Evolutionary conservation across 192 early-diverging fungal species (phyloP), one percentile per base, ranked within the genome.

Genomic region (Hyaloraphidium curvatum): DNA sequence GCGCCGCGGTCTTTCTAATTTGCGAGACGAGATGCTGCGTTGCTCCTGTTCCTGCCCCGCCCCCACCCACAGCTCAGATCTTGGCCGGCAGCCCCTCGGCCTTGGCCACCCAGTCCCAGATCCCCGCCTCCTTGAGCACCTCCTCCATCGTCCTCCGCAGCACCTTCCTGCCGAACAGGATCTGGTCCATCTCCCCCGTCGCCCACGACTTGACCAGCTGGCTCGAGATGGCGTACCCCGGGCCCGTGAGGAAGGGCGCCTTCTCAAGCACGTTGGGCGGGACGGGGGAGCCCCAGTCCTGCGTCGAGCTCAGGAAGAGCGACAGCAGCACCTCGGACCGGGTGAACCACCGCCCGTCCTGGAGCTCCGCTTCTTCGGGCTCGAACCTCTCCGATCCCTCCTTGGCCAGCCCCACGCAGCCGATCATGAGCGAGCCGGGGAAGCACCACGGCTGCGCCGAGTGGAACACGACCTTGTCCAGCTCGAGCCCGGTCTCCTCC

Each of bases 391-490:
- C 65, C 22, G 66, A 63, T n/a, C 59, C 21, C 0, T 70, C 75
- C 35, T 69, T 62, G 27, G 72, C 75, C 55, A 69, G 62, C 52
- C 65, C 72, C 1, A 19, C 14, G 17, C 25, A 14, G 19, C 74
- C 74, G 3, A 76, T 61, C 74, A 76, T 76, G 0, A 76, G 61
- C 0, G 74, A 69, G 48, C 71, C 71, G 39, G 74, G 74, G 39
- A 76, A 76, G 13, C 70, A 71, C 75, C 75, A 77, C 14, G 75
- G 75, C 30, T 77, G 75, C 0, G 67, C 70, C 1, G 65, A 68
- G 50, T 76, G 74, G 53, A 71, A 77, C 13, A 63, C 55, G 5
- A 77, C 74, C 37, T 68, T 64, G 9, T 61, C 64, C 7, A 75
- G 52, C 39, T 54, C 52, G 50, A 77, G 39, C 11, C 75, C 75